Evolutionary conservation across 345 rosid species (phyloP).

Genomic region (Passiflora organensis): DNA sequence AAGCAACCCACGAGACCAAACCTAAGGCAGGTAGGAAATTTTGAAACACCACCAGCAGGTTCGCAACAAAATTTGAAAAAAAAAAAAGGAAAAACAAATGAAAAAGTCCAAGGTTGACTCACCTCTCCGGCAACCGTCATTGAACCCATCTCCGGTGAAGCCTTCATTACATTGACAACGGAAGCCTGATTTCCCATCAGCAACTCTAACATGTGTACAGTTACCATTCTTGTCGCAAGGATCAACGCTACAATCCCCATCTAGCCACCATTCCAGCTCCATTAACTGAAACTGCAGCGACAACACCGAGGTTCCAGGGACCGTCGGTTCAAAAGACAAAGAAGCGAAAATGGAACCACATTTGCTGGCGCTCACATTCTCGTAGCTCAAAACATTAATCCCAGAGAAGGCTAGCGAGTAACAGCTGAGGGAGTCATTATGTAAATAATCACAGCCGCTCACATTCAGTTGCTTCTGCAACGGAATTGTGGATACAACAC

Average conservation of each 20-base stretch:
- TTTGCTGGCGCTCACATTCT: slow-evolving; percentile 9
- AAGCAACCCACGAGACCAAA: too few species aligned
- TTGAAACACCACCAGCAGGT: too few species aligned
- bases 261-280: slow-evolving; percentile 72
- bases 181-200: slow-evolving; percentile 21
- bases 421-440: slow-evolving; percentile 43
- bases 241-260: slow-evolving; percentile 16
- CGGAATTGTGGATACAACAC: slow-evolving; percentile 32
- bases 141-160: slow-evolving; percentile 57
- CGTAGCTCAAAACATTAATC: slow-evolving; percentile 19
- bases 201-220: slow-evolving; percentile 3
- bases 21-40: too few species aligned
- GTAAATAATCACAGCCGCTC: slow-evolving; percentile 15
- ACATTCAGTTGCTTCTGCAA: not conserved
- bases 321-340: slow-evolving; percentile 29
- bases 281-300: slow-evolving; percentile 47
- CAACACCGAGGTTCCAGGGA: slow-evolving; percentile 2
- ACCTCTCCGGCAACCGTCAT: slow-evolving; percentile 57
- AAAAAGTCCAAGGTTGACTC: slow-evolving; percentile 30
- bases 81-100: not conserved
- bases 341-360: slow-evolving; percentile 57
- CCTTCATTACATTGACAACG: slow-evolving; percentile 56
- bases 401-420: slow-evolving; percentile 11
- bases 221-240: slow-evolving; percentile 33
- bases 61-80: not conserved